A percentile compares a stretch with the other conserved stretches of the same genome.
These are phyloP conservation scores for Saccharomyces hybrid DNA, from an alignment of 1,139 yeast genomes.

Conservation along the genomic window DNA sequence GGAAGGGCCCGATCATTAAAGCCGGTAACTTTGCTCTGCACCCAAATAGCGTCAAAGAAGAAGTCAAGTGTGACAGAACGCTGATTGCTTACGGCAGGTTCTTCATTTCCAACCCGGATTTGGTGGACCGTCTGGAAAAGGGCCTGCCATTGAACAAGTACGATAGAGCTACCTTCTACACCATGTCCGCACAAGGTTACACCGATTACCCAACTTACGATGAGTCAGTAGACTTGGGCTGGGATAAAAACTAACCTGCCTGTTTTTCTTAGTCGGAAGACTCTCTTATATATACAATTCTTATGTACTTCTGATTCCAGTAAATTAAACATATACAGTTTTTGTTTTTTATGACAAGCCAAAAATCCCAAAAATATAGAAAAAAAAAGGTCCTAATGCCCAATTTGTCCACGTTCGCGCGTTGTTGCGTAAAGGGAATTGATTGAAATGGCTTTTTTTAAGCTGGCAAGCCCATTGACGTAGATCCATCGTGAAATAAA, in stretches of 20 bases:
- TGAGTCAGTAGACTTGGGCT: constrained; percentile 1
- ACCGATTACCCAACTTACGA: constrained; percentile 25
- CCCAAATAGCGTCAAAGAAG: constrained; percentile 20
- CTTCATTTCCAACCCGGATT: constrained; percentile 45
- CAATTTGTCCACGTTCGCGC: neutral
- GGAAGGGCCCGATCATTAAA: constrained; percentile 37
- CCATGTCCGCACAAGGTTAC: constrained; percentile 31
- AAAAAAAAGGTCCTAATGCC: too few species aligned
- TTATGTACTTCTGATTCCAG: too few species aligned
- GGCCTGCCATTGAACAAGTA: constrained; percentile 22
- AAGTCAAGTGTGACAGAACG: constrained; percentile 34
- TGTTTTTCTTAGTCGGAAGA: neutral
- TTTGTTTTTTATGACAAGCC: neutral
- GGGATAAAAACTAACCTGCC: neutral
- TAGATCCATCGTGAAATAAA: neutral
- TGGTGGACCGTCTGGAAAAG: constrained; percentile 36
- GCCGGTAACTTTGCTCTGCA: constrained; percentile 35
- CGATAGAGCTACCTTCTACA: constrained; percentile 33
- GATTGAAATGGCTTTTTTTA: neutral
- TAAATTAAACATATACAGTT: too few species aligned
- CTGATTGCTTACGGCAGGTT: constrained; percentile 42
- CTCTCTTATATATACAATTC: neutral
- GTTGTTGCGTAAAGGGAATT: neutral
- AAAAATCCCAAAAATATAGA: neutral
- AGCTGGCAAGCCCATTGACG: neutral